These are phyloP conservation scores for Capniomyces stellatus DNA, from an alignment of 371 early-diverging fungal species.

Conservation along the genomic window DNA sequence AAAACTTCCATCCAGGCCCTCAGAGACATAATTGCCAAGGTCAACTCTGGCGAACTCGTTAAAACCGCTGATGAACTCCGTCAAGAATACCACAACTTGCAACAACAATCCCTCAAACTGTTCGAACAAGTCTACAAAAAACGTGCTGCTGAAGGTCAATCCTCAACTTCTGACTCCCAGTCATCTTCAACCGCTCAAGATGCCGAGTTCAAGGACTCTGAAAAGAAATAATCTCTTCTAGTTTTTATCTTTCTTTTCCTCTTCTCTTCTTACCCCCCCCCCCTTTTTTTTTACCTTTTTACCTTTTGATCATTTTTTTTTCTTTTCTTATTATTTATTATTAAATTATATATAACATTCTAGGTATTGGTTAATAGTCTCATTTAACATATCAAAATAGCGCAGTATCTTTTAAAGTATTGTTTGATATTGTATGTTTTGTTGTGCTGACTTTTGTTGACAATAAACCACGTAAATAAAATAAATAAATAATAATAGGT, in stretches of 20 bases:
- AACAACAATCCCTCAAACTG: slow-evolving; percentile 74
- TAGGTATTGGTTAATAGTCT: no score
- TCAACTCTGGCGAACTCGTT: slow-evolving; percentile 34
- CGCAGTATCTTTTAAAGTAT: no score
- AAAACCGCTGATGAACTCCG: slow-evolving; percentile 41
- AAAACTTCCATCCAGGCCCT: slow-evolving; percentile 53
- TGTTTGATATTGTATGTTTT: no score
- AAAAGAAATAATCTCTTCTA: slow-evolving; percentile 22
- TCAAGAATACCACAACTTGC: slow-evolving; percentile 49
- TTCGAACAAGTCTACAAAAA: slow-evolving; percentile 95
- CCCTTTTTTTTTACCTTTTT: neutral
- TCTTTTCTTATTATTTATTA: neutral
- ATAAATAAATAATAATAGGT: no score
- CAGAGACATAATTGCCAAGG: slow-evolving; percentile 41
- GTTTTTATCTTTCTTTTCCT: no score
- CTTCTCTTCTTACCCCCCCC: no score
- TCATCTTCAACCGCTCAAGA: slow-evolving; percentile 22
- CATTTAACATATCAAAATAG: no score
- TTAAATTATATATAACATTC: neutral
- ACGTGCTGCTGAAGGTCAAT: slow-evolving; percentile 19
- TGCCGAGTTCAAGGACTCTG: slow-evolving; percentile 27
- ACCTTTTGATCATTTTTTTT: neutral
- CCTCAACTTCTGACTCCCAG: slow-evolving; percentile 4
- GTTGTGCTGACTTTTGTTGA: no score
- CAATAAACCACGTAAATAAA: no score